Evolutionary conservation across 1,284 basidiomycete genomes (phyloP), one percentile per base, ranked within the genome.

Genomic region (Ceratorhiza oryzae-sativae): DNA sequence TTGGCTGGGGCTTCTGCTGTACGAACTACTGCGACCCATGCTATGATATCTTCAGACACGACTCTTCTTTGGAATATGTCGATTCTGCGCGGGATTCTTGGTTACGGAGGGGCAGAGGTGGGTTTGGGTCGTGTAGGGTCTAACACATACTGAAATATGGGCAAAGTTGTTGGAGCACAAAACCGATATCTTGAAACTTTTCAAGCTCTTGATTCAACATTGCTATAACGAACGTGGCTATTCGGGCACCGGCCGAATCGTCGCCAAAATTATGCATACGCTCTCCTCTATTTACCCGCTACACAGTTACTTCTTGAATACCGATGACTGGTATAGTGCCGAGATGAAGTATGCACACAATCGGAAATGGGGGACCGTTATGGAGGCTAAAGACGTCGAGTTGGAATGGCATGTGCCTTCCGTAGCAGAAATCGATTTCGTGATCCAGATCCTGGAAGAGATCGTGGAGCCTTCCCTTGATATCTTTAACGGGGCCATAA

Each of bases 201-300:
- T 98, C 39, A 80, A 82, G 1, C 81, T 91, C 61, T 86, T 98
- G 48, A 84, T 92, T 39, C 89, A 93, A 53, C 89, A 88, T 77
- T 93, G 94, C 42, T 91, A 92, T 81, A 92, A 90, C 75, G 97
- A 99, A 82, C 88, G 95, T 73, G 94, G 94, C 18, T 99, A 94
- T 80, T 89, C 88, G 30, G 89, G 92, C 72, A 89, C 90, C 1
- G 93, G 93, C 2, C 87, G 90, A 59, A 82, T 98, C 61, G 84
- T 98, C 60, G 89, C 91, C 53, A 88, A 93, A 61, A 83, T 95
- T 15, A 80, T 98, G 70, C 86, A 90, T 76, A 91, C 93, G 0
- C 80, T 97, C 46, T 88, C 88, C 1, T 86, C 89, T 1, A 85
- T 92, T 48, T 98, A 97, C 79, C 91, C 94, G 15, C 78, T 86